Evolutionary conservation across 2,329 filamentous ascomycete genomes (phyloP).

Genomic region (Malbranchea zuffiana): DNA sequence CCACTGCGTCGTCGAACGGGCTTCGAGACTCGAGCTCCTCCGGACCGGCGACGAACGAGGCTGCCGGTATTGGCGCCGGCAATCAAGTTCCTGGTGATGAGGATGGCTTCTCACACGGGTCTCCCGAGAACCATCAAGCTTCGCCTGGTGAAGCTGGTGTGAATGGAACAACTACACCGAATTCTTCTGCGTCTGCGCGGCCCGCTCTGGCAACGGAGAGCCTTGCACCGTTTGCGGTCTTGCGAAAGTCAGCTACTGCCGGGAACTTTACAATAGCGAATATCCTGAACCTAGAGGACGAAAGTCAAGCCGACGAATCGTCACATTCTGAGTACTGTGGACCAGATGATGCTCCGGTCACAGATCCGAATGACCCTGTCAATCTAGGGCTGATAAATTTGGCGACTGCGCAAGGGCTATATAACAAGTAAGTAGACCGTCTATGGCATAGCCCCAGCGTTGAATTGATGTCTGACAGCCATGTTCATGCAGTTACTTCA

Average conservation of each 20-base stretch:
- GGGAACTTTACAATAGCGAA: conserved; percentile 17
- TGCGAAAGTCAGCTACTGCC: conserved; percentile 20
- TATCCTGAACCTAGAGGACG: conserved; percentile 16
- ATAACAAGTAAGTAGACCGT: conserved; percentile 18
- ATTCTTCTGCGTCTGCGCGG: no score
- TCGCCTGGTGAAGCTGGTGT: no score
- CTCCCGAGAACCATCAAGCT: no score
- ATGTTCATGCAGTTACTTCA: conserved; percentile 25
- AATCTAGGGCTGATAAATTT: conserved; percentile 20
- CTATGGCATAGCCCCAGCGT: not conserved
- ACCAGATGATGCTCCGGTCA: conserved; percentile 6
- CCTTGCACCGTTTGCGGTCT: conserved; percentile 14
- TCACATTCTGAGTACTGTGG: not conserved
- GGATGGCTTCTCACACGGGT: not conserved
- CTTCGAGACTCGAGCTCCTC: not conserved
- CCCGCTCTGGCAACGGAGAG: conserved; percentile 11
- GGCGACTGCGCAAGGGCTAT: conserved; percentile 22
- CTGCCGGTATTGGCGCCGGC: not conserved
- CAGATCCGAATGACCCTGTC: conserved; percentile 22
- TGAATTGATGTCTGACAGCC: not conserved
- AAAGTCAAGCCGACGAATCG: conserved; percentile 4
- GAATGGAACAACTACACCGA: no score
- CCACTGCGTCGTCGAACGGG: not conserved
- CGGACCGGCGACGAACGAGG: conserved; percentile 1
- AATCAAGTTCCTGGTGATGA: not conserved